A percentile compares a stretch with the other conserved stretches of the same genome.
These are phyloP conservation scores for Dipodascus albidus DNA, from an alignment of 805 yeast species.

Conservation along the genomic window DNA sequence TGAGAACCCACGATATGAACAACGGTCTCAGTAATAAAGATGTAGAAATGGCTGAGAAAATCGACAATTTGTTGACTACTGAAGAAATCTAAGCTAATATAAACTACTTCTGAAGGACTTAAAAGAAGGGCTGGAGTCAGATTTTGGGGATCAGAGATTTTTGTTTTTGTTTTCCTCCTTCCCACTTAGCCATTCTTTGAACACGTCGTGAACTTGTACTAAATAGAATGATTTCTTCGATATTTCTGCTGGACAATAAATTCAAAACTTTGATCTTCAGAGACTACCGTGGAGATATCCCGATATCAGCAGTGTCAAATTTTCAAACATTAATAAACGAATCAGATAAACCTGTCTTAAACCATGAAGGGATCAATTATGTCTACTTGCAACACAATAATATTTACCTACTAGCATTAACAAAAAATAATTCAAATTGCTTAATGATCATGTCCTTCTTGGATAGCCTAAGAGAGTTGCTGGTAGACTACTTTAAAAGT, in stretches of 20 bases:
- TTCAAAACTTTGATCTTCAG: conserved; percentile 59
- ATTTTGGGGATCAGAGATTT: not conserved
- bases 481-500: conserved; percentile 35
- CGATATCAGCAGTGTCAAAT: conserved; percentile 43
- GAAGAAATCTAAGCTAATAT: too few relatives aligned
- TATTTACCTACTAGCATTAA: conserved; percentile 25
- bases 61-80: not conserved
- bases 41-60: not conserved
- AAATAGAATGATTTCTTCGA: conserved; percentile 40
- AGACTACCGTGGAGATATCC: conserved; percentile 62
- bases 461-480: conserved; percentile 33
- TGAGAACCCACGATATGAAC: not conserved
- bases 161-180: not conserved
- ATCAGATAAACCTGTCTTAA: conserved; percentile 37
- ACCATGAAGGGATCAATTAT: conserved; percentile 40
- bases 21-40: not conserved
- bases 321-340: conserved; percentile 46
- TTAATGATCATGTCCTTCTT: conserved; percentile 50
- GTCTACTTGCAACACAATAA: conserved; percentile 44
- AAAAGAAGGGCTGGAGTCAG: not conserved
- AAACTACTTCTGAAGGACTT: not conserved
- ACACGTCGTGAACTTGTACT: not conserved
- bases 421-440: conserved; percentile 32
- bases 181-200: not conserved
- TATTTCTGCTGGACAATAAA: conserved; percentile 56